A percentile compares a stretch with the other conserved stretches of the same genome.
Conservation (phyloP, 371 early-diverging fungal genomes). For the Coemansia sp. region DNA sequence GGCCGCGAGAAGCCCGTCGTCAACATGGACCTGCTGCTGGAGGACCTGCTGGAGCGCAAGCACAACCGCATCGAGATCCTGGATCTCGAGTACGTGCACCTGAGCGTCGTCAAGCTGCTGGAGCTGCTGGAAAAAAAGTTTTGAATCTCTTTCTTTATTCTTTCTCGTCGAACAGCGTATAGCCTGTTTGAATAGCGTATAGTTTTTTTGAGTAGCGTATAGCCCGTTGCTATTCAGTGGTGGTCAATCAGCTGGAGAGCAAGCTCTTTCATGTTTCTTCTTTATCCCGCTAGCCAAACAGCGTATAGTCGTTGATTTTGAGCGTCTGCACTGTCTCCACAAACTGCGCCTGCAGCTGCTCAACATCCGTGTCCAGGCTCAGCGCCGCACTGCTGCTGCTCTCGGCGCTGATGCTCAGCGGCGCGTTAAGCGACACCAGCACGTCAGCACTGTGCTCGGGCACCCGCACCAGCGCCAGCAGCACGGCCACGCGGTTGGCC, state of each 20-base stretch:
- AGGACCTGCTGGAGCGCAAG: conserved; percentile 94
- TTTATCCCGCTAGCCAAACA: conserved; percentile 14
- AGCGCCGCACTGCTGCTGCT: conserved; percentile 10
- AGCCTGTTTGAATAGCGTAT: too few species aligned
- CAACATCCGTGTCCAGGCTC: not conserved
- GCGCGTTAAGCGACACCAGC: conserved; percentile 34
- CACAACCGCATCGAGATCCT: conserved; percentile 83
- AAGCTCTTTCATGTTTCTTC: too few species aligned
- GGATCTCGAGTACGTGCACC: conserved; percentile 91
- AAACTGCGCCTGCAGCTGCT: conserved; percentile 3
- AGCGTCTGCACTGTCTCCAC: conserved; percentile 13
- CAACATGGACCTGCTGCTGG: conserved; percentile 94
- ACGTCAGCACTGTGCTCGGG: conserved; percentile 25
- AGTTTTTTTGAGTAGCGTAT: too few species aligned
- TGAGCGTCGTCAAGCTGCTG: conserved; percentile 62
- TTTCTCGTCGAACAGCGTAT: not conserved
- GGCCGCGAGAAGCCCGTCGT: conserved; percentile 90
- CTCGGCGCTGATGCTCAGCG: conserved; percentile 1
- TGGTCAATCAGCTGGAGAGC: too few species aligned
- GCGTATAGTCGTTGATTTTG: conserved; percentile 12
- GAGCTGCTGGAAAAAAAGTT: conserved; percentile 52
- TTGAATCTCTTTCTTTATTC: not conserved
- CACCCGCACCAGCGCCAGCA: conserved; percentile 37
- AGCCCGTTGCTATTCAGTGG: too few species aligned
- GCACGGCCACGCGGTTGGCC: conserved; percentile 8